A percentile compares a stretch with the other conserved stretches of the same genome.
These are phyloP conservation scores for Mycena citricolor DNA, from an alignment of 1,284 basidiomycete species.

Conservation along the genomic window DNA sequence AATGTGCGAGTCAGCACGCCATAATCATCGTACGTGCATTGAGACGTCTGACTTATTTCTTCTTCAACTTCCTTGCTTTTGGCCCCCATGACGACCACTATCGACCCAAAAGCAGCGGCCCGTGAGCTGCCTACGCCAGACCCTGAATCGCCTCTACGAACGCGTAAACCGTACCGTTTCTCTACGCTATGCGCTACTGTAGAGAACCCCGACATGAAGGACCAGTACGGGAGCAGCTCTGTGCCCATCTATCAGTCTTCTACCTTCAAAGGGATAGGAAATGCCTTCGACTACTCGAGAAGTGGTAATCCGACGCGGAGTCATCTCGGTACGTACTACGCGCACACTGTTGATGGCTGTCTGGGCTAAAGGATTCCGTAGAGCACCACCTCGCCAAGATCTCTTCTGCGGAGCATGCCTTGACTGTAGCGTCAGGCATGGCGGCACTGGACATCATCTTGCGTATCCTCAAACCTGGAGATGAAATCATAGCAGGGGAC, in stretches of 20 bases:
- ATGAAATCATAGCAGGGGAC: conserved; percentile 94
- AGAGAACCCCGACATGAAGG: conserved; percentile 84
- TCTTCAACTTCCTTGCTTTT: too few species aligned
- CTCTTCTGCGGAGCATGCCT: conserved; percentile 85
- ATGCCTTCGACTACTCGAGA: conserved; percentile 91
- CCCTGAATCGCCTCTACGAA: conserved; percentile 66
- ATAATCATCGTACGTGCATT: too few species aligned
- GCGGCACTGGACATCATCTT: conserved; percentile 96
- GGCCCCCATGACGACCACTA: conserved; percentile 26
- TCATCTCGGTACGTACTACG: conserved; percentile 90
- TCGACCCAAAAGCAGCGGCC: conserved; percentile 23
- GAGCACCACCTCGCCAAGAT: conserved; percentile 96
- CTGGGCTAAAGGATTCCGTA: too few species aligned
- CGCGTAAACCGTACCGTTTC: conserved; percentile 74
- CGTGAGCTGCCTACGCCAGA: conserved; percentile 67
- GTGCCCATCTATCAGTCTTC: conserved; percentile 98
- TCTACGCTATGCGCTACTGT: conserved; percentile 91
- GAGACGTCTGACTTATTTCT: too few species aligned
- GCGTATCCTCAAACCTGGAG: conserved; percentile 89
- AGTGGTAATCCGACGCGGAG: conserved; percentile 97
- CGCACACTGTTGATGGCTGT: too few species aligned
- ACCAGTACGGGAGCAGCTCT: conserved; percentile 92
- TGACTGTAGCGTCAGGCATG: conserved; percentile 96
- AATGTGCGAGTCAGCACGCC: too few species aligned
- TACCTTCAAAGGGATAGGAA: conserved; percentile 95